Evolutionary conservation across 2,329 filamentous ascomycete species (phyloP), one percentile per base, ranked within the genome.

Genomic region (Zymoseptoria passerinii): DNA sequence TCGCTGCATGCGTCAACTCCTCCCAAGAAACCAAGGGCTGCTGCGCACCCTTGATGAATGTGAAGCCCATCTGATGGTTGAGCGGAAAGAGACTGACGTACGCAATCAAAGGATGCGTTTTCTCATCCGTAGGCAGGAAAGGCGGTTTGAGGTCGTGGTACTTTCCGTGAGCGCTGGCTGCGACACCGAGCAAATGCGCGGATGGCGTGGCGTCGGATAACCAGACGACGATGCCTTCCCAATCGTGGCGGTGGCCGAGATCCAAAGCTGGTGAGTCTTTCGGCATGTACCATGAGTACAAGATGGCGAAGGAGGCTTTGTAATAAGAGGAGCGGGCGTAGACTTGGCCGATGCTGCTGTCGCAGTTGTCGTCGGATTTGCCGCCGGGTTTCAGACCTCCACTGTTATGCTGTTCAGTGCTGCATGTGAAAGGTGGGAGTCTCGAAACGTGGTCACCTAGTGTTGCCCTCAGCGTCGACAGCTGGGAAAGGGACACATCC

Each of bases 401-500:
- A 52, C 77, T 80, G 55, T 29, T 23, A 20, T n/a, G 7, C 35
- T 40, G 13, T 8, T 52, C 13, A 52, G 50, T 20, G 3, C n/a
- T 28, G 23, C 6, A 18, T 50, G 6, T 19, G 23, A 6, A 28
- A 16, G 20, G 16, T 3, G 23, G 8, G 23, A 27, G 10, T 28
- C n/a, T n/a, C n/a, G 8, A 20, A 8, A 8, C 10, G 2, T n/a
- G 4, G 20, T 59, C 69, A 84, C 83, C 77, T 75, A 16, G 80
- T 84, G 63, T 86, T 76, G 2, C 83, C 84, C 0, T 73, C 69
- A 0, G 76, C 76, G 61, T 86, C 80, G 1, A 86, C 83, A 1
- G 80, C 83, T 0, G 83, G 83, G 66, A 83, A 86, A 0, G 83
- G 82, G 8, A 85, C 83, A 61, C 83, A 86, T 51, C 83, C 83